Evolutionary conservation across 768 basidiomycete genomes (phyloP).

Genomic region (Kwoniella sp.): DNA sequence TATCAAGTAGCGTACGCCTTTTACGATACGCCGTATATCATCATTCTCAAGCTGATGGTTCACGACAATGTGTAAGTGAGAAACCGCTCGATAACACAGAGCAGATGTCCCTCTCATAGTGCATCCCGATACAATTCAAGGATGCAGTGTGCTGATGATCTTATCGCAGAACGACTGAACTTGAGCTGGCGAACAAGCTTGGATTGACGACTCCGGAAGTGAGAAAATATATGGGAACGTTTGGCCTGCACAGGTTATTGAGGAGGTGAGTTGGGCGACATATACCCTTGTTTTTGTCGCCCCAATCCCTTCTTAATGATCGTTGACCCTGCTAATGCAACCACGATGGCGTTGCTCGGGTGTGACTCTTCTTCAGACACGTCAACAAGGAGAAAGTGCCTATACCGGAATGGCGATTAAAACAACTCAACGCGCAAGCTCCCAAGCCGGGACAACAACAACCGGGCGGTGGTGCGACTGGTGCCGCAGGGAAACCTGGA

Average conservation of each 20-base stretch:
- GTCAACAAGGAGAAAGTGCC: conserved; percentile 50
- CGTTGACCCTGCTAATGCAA: neutral
- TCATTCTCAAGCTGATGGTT: conserved; percentile 91
- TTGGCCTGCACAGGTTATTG: conserved; percentile 49
- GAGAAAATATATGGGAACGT: conserved; percentile 50
- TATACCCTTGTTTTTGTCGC: no score
- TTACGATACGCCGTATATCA: conserved; percentile 88
- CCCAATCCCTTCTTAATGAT: neutral
- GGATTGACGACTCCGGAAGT: conserved; percentile 45
- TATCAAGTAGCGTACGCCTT: conserved; percentile 92
- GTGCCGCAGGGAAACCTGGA: conserved; percentile 7
- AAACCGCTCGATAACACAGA: neutral
- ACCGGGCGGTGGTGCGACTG: neutral
- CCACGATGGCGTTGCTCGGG: neutral
- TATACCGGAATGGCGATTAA: conserved; percentile 38
- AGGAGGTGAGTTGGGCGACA: conserved; percentile 40
- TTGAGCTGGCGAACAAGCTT: conserved; percentile 20
- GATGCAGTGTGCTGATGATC: no score
- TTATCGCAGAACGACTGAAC: conserved; percentile 14
- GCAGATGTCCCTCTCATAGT: neutral
- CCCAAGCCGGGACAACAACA: conserved; percentile 1
- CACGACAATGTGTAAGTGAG: conserved; percentile 87
- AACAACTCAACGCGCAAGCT: conserved; percentile 12
- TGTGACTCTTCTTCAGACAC: conserved; percentile 28
- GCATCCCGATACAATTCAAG: no score